phyloP scores from a whole-genome alignment of 83 land plant genomes.

The Thuja plicata region DNA sequence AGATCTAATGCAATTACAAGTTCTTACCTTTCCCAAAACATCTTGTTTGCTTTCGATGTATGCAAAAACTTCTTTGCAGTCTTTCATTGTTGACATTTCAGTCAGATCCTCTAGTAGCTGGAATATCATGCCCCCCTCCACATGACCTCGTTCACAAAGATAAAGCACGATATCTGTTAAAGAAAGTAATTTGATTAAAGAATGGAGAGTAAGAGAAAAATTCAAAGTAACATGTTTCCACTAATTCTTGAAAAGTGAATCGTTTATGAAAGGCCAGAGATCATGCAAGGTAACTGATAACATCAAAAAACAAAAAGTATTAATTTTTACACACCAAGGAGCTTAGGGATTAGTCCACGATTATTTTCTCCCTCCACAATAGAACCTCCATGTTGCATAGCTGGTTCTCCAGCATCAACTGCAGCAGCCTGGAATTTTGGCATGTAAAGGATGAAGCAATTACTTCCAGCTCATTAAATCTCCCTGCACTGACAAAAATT shows the following conservation, averaged over 20 bases:
- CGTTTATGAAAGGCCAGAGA: background rate
- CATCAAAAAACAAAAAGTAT: conserved; percentile 13
- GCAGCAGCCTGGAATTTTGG: conserved; percentile 62
- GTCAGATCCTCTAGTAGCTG: conserved; percentile 97
- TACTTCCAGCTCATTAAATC: background rate
- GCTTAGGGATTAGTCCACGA: conserved; percentile 72
- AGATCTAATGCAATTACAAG: background rate
- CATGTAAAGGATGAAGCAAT: background rate
- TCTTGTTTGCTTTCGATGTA: conserved; percentile 97
- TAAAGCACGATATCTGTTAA: conserved; percentile 82
- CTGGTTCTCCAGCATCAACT: conserved; percentile 72
- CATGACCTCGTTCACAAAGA: conserved; percentile 88
- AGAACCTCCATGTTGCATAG: conserved; percentile 81
- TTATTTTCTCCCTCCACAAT: conserved; percentile 57
- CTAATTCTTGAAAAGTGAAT: background rate
- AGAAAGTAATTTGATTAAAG: conserved; percentile 1
- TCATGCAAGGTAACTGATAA: background rate
- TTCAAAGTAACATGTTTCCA: background rate
- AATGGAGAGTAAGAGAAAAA: background rate
- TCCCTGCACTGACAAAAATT: background rate
- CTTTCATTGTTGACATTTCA: conserved; percentile 96
- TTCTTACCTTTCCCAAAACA: conserved; percentile 79
- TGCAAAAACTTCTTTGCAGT: conserved; percentile 94
- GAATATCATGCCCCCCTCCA: conserved; percentile 99
- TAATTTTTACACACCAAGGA: conserved; percentile 63